Base-by-base conservation (phyloP, 352 stramenopile genomes). In the Thalassiosira mediterranea region DNA sequence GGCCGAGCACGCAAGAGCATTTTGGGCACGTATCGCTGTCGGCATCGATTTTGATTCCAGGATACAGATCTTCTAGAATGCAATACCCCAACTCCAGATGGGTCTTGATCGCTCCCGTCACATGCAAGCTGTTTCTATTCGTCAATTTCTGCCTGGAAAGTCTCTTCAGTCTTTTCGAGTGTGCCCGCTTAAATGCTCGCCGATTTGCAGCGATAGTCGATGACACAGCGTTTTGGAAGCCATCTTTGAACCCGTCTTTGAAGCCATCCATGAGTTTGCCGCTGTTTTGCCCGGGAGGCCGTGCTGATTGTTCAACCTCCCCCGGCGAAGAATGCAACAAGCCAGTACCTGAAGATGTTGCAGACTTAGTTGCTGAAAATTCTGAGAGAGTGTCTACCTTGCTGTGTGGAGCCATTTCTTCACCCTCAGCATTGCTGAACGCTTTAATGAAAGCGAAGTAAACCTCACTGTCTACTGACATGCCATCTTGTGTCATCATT, bases 401-500 rank as follows among this genome's bases (percentile, higher is more conserved):
- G 25, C 46, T 29, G 28, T 62, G 60, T 4, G 15, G 38, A 67
- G 64, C 49, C 17, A 64, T 58, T 26, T 44, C 34, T 32, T 66
- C 48, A 28, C 48, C 49, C 17, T 81, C 72, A 25, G 32, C 42
- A 7, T 88, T 71, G 15, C 69, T 70, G 63, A 94, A 94, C 10
- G 90, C 78, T 34, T 78, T 84, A 25, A 94, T 84, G 48, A 91
- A 90, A 34, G 65, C 83, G 40, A 74, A 81, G 44, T 93, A 86
- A 19, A 92, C 63, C 62, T 93, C 86, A 31, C 66, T 79, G 62
- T 94, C 81, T 2, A 83, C 46, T 29, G 82, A 70, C 0, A 92
- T 56, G 25, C 84, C 87, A 31, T 93, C 84, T 53, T 88, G 59
- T 49, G 88, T 86, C 83, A 94, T 92, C 68, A 93, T 84, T 71